These are phyloP conservation scores for Aspergillus sp. DNA, from an alignment of 2,329 filamentous ascomycete species.

Conservation along the genomic window DNA sequence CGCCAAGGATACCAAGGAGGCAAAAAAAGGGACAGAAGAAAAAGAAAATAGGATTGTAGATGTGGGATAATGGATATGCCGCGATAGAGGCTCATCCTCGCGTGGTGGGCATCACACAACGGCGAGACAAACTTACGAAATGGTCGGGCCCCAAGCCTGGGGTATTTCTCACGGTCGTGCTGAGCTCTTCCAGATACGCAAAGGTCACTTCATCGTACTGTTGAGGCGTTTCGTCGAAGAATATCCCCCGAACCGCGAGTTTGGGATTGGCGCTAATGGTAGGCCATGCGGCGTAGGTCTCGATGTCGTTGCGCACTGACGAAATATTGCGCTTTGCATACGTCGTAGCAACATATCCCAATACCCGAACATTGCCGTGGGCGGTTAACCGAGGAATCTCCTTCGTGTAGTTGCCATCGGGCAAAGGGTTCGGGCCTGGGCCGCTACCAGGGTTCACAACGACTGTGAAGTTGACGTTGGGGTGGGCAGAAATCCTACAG, in stretches of 20 bases:
- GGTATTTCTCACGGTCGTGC: conserved; percentile 29
- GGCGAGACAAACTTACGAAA: conserved; percentile 33
- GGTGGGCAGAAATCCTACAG: conserved; percentile 39
- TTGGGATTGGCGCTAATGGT: conserved; percentile 33
- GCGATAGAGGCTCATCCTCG: neutral
- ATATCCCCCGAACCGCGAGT: conserved; percentile 48
- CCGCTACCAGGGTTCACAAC: conserved; percentile 51
- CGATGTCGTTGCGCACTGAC: conserved; percentile 45
- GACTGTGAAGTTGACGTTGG: conserved; percentile 50
- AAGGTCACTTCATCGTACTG: conserved; percentile 31
- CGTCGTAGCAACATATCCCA: conserved; percentile 53
- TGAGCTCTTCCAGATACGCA: conserved; percentile 36
- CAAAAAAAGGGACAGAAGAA: no score
- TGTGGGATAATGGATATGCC: conserved; percentile 1
- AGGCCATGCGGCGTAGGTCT: conserved; percentile 47
- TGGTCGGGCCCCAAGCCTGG: conserved; percentile 36
- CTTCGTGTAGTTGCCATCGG: conserved; percentile 45
- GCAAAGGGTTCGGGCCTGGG: conserved; percentile 45
- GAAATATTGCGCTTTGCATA: conserved; percentile 46
- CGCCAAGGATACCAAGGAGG: neutral
- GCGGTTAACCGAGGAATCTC: conserved; percentile 42
- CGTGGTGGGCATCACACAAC: conserved; percentile 11
- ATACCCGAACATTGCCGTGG: conserved; percentile 49
- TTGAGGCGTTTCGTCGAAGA: conserved; percentile 51
- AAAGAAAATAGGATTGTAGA: neutral